Percentiles rank a stretch among this genome's conserved stretches.
phyloP scores from a whole-genome alignment of 2,329 filamentous ascomycete species.

The Claviceps lovelessii region DNA sequence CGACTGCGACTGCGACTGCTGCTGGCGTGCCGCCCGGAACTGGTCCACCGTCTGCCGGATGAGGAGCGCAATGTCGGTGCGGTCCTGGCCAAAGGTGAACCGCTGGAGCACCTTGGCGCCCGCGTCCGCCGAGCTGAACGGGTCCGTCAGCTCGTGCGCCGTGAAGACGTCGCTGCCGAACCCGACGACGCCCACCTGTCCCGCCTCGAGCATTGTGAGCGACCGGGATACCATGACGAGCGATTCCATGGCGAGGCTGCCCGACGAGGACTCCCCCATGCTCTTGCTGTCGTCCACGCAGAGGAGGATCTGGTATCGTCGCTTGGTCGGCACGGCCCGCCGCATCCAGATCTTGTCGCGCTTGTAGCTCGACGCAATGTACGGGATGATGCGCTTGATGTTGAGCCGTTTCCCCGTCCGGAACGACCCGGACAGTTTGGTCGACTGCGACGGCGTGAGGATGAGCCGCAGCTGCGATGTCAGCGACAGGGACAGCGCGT shows the following conservation, averaged over 20 bases:
- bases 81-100: conserved; percentile 73
- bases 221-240: conserved; percentile 80
- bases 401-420: conserved; percentile 96
- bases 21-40: conserved; percentile 61
- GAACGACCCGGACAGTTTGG: conserved; percentile 92
- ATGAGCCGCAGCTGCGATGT: conserved; percentile 94
- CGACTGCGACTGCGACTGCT: conserved; percentile 27
- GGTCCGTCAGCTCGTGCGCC: conserved; percentile 70
- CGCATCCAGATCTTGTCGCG: conserved; percentile 99
- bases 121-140: conserved; percentile 55
- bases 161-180: conserved; percentile 76
- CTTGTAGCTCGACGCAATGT: conserved; percentile 96
- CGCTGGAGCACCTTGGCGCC: conserved; percentile 72
- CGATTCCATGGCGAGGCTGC: conserved; percentile 78
- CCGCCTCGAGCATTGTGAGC: conserved; percentile 84
- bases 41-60: conserved; percentile 64
- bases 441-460: conserved; percentile 83
- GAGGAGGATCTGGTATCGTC: conserved; percentile 92
- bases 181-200: conserved; percentile 79
- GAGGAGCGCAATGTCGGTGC: conserved; percentile 72
- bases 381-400: conserved; percentile 98
- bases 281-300: conserved; percentile 91
- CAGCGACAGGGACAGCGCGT: conserved; percentile 71
- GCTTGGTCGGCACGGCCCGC: conserved; percentile 76
- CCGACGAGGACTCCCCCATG: conserved; percentile 72